Conservation (phyloP, 768 basidiomycete genomes). For the Amylocystis lapponica region DNA sequence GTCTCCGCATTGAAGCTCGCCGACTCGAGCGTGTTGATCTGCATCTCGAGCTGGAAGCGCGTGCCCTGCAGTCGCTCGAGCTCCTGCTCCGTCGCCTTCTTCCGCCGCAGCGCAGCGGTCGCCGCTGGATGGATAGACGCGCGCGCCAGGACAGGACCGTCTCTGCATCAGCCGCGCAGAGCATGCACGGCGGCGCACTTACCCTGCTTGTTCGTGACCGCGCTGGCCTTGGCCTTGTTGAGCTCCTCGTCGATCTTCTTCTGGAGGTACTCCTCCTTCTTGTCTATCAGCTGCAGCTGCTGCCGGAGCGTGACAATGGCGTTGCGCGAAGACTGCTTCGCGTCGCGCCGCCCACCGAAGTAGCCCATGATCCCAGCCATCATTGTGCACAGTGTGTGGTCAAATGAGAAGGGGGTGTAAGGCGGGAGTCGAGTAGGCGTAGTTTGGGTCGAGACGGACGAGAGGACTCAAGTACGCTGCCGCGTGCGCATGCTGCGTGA, state of each 20-base stretch:
- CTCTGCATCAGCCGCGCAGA: neutral
- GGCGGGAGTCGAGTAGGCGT: neutral
- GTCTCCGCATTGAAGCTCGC: constrained; percentile 98
- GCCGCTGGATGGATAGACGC: constrained; percentile 50
- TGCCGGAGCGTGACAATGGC: constrained; percentile 91
- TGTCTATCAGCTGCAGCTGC: constrained; percentile 95
- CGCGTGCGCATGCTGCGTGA: constrained; percentile 4
- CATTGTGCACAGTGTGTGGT: no score
- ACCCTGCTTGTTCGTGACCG: constrained; percentile 91
- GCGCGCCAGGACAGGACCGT: neutral
- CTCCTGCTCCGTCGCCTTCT: constrained; percentile 86
- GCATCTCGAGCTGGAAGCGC: constrained; percentile 88
- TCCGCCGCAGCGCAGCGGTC: constrained; percentile 83
- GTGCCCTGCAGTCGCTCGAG: constrained; percentile 81
- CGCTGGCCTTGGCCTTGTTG: constrained; percentile 89
- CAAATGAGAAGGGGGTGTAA: no score
- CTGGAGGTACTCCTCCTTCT: constrained; percentile 96
- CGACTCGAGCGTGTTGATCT: constrained; percentile 94
- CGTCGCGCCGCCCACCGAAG: constrained; percentile 79
- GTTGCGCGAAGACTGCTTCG: constrained; percentile 81
- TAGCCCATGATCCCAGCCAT: constrained; percentile 82
- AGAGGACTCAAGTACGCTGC: neutral
- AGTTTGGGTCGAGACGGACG: neutral
- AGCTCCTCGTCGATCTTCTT: constrained; percentile 95
- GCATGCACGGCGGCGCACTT: constrained; percentile 33